phyloP scores from a whole-genome alignment of 352 stramenopile genomes.

The Peronospora belbahrii region DNA sequence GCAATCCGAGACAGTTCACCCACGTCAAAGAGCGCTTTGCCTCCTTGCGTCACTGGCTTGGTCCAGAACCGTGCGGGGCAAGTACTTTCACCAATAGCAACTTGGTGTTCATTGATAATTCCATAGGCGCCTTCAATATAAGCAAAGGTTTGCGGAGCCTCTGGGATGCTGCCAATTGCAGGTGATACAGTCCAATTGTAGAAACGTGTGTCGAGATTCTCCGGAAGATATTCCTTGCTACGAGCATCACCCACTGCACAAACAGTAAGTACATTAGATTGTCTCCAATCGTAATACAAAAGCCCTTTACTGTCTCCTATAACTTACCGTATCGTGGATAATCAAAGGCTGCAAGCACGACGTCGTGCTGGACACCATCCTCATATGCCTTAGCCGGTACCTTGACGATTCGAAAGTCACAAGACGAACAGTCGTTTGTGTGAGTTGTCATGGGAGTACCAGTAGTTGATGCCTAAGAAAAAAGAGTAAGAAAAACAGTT shows the following conservation, averaged over 20 bases:
- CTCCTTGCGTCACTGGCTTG: constrained; percentile 54
- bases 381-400: constrained; percentile 53
- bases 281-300: no score
- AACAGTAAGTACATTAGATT: neutral
- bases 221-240: constrained; percentile 47
- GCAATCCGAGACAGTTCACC: constrained; percentile 82
- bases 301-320: no score
- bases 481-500: no score
- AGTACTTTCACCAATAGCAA: constrained; percentile 78
- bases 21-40: constrained; percentile 86
- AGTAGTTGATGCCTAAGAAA: constrained; percentile 59
- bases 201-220: constrained; percentile 63
- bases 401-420: constrained; percentile 78
- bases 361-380: constrained; percentile 35
- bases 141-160: constrained; percentile 55
- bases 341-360: constrained; percentile 45
- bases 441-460: constrained; percentile 73
- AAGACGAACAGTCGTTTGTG: constrained; percentile 76
- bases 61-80: constrained; percentile 58
- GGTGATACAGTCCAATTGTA: constrained; percentile 58
- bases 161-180: constrained; percentile 59
- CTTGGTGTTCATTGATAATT: constrained; percentile 79
- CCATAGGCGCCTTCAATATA: constrained; percentile 78
- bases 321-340: constrained; percentile 70
- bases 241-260: constrained; percentile 46